A percentile compares a stretch with the other conserved stretches of the same genome.
Evolutionary conservation across 163 green algal genomes (phyloP).

Genomic region (Chloroidium sp.): DNA sequence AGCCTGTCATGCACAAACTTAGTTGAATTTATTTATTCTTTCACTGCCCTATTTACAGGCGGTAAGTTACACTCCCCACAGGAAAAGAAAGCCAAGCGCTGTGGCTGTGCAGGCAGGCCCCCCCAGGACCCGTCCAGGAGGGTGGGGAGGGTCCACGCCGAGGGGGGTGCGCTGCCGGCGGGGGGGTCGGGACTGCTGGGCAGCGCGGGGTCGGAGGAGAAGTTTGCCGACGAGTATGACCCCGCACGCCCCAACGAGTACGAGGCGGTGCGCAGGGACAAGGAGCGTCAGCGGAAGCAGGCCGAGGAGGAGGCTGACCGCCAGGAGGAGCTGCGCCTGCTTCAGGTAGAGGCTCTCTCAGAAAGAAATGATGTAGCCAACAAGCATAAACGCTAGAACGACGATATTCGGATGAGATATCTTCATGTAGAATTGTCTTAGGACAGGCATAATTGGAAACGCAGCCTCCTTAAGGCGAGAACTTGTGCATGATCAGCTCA

Average conservation of each 20-base stretch:
- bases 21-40: too few species aligned
- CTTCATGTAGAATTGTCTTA: too few species aligned
- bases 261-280: conserved; percentile 43
- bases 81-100: neutral
- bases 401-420: too few species aligned
- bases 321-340: too few species aligned
- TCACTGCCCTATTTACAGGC: too few species aligned
- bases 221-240: conserved; percentile 68
- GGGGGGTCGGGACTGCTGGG: conserved; percentile 8
- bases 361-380: too few species aligned
- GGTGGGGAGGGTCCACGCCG: neutral
- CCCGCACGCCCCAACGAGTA: conserved; percentile 77
- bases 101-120: neutral
- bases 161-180: conserved; percentile 11
- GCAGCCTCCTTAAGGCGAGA: too few species aligned
- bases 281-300: conserved; percentile 40
- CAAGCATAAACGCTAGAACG: too few species aligned
- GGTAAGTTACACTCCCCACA: neutral
- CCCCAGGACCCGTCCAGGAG: neutral
- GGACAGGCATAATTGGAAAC: too few species aligned
- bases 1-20: too few species aligned
- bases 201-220: neutral
- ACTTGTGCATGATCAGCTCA: too few species aligned
- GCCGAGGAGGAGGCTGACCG: conserved; percentile 24
- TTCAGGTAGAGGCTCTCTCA: too few species aligned